Percentiles rank a stretch among this genome's conserved stretches.
Conservation (phyloP, 352 stramenopile genomes). For the Pythium apleroticum region DNA sequence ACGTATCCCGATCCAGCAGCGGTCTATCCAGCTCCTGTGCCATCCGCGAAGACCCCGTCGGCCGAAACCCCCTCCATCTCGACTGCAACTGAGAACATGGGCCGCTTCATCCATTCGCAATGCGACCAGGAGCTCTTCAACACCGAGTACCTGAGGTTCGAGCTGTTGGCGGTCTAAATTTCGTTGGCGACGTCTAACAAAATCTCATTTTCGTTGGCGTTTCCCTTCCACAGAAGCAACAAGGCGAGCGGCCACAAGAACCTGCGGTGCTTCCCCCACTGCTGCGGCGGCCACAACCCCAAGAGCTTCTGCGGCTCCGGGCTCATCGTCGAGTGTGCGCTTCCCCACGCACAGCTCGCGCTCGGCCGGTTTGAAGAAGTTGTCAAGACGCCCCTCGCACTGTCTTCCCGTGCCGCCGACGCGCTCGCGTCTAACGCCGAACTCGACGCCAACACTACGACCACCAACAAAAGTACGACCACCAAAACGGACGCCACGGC, state of each 20-base stretch:
- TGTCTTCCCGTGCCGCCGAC: background rate
- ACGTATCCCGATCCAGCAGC: background rate
- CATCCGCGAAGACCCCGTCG: background rate
- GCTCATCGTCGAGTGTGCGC: constrained; percentile 70
- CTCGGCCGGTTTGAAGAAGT: constrained; percentile 73
- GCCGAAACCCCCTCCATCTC: background rate
- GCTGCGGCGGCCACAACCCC: constrained; percentile 77
- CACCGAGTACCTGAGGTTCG: constrained; percentile 53
- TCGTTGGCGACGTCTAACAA: constrained; percentile 5
- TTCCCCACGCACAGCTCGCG: constrained; percentile 53
- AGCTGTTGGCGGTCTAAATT: background rate
- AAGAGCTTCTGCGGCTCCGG: constrained; percentile 86
- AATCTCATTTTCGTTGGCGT: constrained; percentile 11
- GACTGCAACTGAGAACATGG: background rate
- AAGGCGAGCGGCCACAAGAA: constrained; percentile 87
- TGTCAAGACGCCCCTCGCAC: constrained; percentile 6
- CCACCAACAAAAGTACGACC: constrained; percentile 4
- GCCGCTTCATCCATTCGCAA: constrained; percentile 63
- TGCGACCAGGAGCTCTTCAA: constrained; percentile 77
- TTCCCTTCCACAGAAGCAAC: constrained; percentile 57
- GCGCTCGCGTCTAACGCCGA: background rate
- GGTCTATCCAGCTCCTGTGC: background rate
- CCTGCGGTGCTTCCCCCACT: constrained; percentile 81
- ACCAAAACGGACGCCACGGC: background rate
- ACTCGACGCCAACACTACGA: background rate